Conservation (phyloP, 495 filamentous ascomycete species). For the Lindgomyces ingoldianus region DNA sequence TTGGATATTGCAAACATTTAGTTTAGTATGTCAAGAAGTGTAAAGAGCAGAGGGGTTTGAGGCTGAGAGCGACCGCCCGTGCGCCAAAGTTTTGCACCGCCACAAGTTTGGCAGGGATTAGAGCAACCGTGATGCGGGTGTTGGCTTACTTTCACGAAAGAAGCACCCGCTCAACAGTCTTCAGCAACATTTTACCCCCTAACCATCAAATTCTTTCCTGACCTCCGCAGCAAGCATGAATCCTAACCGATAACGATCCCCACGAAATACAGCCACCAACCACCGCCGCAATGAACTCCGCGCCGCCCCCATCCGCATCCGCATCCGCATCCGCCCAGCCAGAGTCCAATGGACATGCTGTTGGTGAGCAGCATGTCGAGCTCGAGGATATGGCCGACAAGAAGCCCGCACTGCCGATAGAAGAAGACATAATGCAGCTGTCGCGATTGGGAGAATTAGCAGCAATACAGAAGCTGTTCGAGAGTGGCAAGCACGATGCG, state of each 20-base stretch:
- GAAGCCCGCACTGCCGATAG: conserved; percentile 56
- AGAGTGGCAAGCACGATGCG: conserved; percentile 74
- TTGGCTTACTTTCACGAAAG: too few species aligned
- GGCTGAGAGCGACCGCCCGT: too few species aligned
- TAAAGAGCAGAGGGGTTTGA: too few species aligned
- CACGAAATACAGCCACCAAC: background rate
- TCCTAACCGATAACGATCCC: background rate
- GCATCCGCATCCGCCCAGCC: conserved; percentile 13
- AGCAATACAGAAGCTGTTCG: conserved; percentile 85
- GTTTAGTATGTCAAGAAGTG: too few species aligned
- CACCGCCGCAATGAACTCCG: conserved; percentile 19
- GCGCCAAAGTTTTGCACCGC: too few species aligned
- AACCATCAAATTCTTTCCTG: background rate
- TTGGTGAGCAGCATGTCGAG: conserved; percentile 34
- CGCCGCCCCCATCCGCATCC: too few species aligned
- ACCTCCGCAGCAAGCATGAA: conserved; percentile 4
- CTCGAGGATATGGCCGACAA: conserved; percentile 31
- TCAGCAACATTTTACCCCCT: too few species aligned
- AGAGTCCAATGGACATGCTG: conserved; percentile 20
- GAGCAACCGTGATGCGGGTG: too few species aligned
- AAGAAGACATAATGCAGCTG: conserved; percentile 94
- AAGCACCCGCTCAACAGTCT: too few species aligned
- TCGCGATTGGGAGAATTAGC: conserved; percentile 82
- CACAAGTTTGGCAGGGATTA: too few species aligned
- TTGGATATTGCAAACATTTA: too few species aligned